Evolutionary conservation across 768 basidiomycete genomes (phyloP), one percentile per base, ranked within the genome.

Genomic region (Boletellus sp.): DNA sequence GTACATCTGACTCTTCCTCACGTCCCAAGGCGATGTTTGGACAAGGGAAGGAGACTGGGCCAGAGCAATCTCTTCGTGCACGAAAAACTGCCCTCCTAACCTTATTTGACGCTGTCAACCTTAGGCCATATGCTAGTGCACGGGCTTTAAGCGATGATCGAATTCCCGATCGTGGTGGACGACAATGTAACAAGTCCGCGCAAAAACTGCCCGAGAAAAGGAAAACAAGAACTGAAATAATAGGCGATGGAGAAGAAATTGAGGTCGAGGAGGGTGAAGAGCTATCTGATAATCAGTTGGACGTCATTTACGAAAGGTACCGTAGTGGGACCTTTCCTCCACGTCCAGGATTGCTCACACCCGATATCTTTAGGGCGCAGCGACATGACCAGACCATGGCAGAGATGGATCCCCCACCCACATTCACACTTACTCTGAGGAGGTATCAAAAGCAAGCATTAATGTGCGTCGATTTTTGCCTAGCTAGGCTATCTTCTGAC

Each of bases 401-500:
- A 17, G 87, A 85, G 65, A 92, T 90, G 83, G 84, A 94, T 28
- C 90, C 94, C 6, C 73, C 83, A 0, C 73, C 80, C 2, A 80
- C 87, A 1, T 97, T 97, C 65, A 76, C 78, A 1, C 70, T 94
- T 32, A 83, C 75, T 3, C 70, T 95, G 23, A 80, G 91, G 40
- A 83, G 83, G 33, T 97, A 98, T 69, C 95, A 97, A 63, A 95
- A 93, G 62, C 95, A 98, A 68, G 95, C 94, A 0, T 72, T 97
- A 40, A 73, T 73, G 85, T 90, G 46, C 41, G 83, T 67, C 17
- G 13, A 33, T 22, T 15, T 8, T 44, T 24, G 24, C 23, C 38
- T n/a, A 4, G 5, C 12, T 3, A 35, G 31, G 31, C 9, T 19
- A 8, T 36, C 12, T 45, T 36, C 34, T 51, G 31, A 50, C 17